Percentiles rank a stretch among this genome's conserved stretches.
Evolutionary conservation across 495 filamentous ascomycete species (phyloP).

Genomic region (Terfezia claveryi): DNA sequence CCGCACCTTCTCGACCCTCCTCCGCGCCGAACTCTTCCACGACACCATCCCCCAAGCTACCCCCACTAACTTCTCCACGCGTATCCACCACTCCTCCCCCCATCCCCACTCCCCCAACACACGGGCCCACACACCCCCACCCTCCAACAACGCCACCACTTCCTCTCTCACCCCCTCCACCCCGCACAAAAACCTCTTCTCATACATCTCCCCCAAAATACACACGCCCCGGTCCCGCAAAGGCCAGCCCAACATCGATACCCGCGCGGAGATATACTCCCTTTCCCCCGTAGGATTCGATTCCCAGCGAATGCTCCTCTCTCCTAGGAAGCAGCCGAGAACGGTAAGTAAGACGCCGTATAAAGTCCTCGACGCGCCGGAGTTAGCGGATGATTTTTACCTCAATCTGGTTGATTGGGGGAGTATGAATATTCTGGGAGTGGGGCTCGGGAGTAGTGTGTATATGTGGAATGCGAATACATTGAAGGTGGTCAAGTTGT

Average conservation of each 20-base stretch:
- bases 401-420: constrained; percentile 96
- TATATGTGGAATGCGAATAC: constrained; percentile 94
- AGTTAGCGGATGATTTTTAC: constrained; percentile 92
- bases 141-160: constrained; percentile 27
- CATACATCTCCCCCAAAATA: constrained; percentile 65
- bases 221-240: constrained; percentile 74
- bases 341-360: constrained; percentile 89
- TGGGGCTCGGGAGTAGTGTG: constrained; percentile 79
- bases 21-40: constrained; percentile 81
- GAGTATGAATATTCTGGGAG: constrained; percentile 77
- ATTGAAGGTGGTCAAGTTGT: constrained; percentile 73
- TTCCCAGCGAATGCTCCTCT: constrained; percentile 77
- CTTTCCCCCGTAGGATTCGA: constrained; percentile 73
- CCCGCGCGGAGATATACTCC: constrained; percentile 78
- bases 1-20: constrained; percentile 64
- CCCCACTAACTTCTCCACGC: constrained; percentile 33
- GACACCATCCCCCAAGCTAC: constrained; percentile 64
- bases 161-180: constrained; percentile 54
- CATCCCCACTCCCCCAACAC: constrained; percentile 34
- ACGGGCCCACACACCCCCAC: constrained; percentile 63
- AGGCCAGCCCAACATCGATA: constrained; percentile 54
- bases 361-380: constrained; percentile 91
- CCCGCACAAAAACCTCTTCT: constrained; percentile 91
- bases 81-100: constrained; percentile 26
- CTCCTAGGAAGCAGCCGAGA: constrained; percentile 65